A percentile compares a stretch with the other conserved stretches of the same genome.
Conservation (phyloP, 2,329 filamentous ascomycete genomes). For the Arachnomyces sp. region DNA sequence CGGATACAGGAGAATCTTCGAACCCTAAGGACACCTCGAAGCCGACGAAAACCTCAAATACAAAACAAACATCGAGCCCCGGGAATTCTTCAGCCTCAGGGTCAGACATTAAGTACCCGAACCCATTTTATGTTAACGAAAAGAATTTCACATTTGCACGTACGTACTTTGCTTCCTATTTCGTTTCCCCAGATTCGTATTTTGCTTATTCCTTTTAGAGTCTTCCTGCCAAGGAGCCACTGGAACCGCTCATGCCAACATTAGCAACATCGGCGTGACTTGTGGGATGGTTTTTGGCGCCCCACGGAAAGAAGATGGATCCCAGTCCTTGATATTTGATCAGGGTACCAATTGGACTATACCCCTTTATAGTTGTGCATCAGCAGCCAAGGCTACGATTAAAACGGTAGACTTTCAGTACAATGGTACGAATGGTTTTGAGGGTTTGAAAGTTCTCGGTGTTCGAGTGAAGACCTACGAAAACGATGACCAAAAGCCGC, state of each 20-base stretch:
- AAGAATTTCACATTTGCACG: conserved; percentile 20
- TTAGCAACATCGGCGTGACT: conserved; percentile 34
- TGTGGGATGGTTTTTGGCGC: conserved; percentile 38
- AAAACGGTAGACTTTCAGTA: conserved; percentile 39
- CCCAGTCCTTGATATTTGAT: conserved; percentile 30
- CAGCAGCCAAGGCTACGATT: conserved; percentile 35
- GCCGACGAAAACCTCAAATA: not conserved
- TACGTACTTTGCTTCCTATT: conserved; percentile 3
- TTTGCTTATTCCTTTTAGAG: conserved; percentile 4
- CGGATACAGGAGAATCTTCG: no score
- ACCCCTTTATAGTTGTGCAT: conserved; percentile 40
- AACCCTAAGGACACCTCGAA: conserved; percentile 1
- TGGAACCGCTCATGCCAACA: conserved; percentile 29
- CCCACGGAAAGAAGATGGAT: conserved; percentile 29
- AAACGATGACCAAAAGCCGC: conserved; percentile 21
- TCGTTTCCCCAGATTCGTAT: not conserved
- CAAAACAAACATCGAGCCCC: no score
- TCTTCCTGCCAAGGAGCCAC: conserved; percentile 26
- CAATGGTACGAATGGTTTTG: conserved; percentile 35
- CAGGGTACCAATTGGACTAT: conserved; percentile 36
- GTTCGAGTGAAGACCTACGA: conserved; percentile 33
- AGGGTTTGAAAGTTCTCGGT: conserved; percentile 25
- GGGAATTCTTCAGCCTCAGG: no score
- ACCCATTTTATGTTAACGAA: conserved; percentile 23
- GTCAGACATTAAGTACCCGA: conserved; percentile 17